Conservation (phyloP, 352 stramenopile species). For the Phytopythium oedochilum region DNA sequence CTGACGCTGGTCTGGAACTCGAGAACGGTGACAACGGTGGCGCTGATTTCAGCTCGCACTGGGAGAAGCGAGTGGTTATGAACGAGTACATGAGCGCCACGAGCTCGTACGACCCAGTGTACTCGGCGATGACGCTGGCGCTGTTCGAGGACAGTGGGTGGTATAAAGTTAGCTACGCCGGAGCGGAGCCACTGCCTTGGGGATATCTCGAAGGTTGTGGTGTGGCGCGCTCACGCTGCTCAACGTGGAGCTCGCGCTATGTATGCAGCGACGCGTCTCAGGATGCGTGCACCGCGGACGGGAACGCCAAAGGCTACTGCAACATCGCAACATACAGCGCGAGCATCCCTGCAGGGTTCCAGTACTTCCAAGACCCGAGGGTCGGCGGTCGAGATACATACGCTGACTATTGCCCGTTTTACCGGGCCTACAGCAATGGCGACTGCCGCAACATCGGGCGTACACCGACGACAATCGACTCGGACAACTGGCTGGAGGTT, state of each 20-base stretch:
- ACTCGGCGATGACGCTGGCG: constrained; percentile 64
- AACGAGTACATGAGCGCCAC: constrained; percentile 86
- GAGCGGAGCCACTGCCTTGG: constrained; percentile 58
- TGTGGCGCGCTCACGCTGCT: constrained; percentile 52
- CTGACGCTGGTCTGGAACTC: constrained; percentile 54
- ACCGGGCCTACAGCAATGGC: constrained; percentile 70
- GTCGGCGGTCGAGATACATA: constrained; percentile 61
- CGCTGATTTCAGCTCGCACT: constrained; percentile 63
- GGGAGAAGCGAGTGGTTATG: constrained; percentile 79
- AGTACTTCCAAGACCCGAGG: constrained; percentile 68
- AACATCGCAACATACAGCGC: constrained; percentile 58
- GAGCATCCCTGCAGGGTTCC: constrained; percentile 70
- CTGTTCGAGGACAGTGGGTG: constrained; percentile 81
- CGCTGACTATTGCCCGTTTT: constrained; percentile 81
- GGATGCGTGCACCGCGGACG: constrained; percentile 54
- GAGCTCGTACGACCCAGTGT: constrained; percentile 68
- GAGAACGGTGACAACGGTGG: constrained; percentile 69
- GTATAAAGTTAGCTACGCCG: constrained; percentile 68
- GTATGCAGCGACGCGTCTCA: constrained; percentile 44
- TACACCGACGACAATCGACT: constrained; percentile 26
- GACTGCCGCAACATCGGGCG: constrained; percentile 63
- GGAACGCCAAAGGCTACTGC: constrained; percentile 72
- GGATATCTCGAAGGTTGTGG: constrained; percentile 73
- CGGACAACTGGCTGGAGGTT: constrained; percentile 50
- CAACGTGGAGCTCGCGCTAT: constrained; percentile 66